Evolutionary conservation across 768 basidiomycete species (phyloP).

Genomic region (Myochromella boudieri): DNA sequence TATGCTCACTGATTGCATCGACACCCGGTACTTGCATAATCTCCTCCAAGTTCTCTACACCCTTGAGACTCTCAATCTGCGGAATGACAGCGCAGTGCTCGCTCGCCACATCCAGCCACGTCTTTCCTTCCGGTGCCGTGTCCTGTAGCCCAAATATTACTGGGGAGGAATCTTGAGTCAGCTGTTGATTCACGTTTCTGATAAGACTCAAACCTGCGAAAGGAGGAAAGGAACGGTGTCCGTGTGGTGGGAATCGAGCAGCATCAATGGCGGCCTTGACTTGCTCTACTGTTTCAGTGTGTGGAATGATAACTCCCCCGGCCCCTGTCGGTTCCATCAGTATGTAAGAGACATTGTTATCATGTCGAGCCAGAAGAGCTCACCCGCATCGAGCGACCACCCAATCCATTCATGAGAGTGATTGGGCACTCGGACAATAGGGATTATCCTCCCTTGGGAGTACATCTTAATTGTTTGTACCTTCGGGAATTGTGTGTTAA

Average conservation of each 20-base stretch:
- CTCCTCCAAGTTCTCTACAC: conserved; percentile 5
- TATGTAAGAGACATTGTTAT: not conserved
- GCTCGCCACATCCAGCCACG: conserved; percentile 7
- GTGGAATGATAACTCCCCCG: conserved; percentile 1
- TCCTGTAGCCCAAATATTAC: conserved; percentile 2
- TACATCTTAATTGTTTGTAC: conserved; percentile 3
- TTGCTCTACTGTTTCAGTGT: conserved; percentile 9
- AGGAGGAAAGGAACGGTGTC: conserved; percentile 5
- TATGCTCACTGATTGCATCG: conserved; percentile 4
- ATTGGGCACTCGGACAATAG: conserved; percentile 6
- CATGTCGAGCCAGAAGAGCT: no score
- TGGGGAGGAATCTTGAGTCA: not conserved
- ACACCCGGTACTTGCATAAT: conserved; percentile 8
- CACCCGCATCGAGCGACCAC: conserved; percentile 5
- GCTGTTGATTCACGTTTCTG: not conserved
- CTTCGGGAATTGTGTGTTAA: no score
- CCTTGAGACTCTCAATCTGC: conserved; percentile 2
- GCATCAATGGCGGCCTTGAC: conserved; percentile 1
- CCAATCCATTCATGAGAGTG: conserved; percentile 7
- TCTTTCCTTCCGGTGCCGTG: conserved; percentile 7
- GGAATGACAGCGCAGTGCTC: conserved; percentile 7
- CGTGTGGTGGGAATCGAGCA: conserved; percentile 4
- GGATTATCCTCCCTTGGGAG: conserved; percentile 6
- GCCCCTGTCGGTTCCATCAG: not conserved
- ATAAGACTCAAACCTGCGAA: conserved; percentile 1